Conservation (phyloP, 495 filamentous ascomycete species). For the Hypomontagnella submonticulosa region DNA sequence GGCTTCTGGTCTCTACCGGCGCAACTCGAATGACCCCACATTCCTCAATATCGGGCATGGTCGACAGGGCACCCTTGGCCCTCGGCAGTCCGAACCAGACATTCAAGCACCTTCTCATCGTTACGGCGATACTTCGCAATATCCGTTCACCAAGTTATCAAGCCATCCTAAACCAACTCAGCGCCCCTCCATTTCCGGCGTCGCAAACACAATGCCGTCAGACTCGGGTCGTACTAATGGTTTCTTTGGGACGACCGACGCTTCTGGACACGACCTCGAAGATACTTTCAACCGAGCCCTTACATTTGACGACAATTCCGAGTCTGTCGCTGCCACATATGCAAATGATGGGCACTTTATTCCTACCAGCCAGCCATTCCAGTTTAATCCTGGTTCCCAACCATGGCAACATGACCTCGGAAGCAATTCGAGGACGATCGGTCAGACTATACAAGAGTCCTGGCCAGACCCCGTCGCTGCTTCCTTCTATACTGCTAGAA, state of each 20-base stretch:
- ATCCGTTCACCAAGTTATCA: slow-evolving; percentile 22
- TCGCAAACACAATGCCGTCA: slow-evolving; percentile 24
- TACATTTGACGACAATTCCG: slow-evolving; percentile 29
- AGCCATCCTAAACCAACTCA: slow-evolving; percentile 19
- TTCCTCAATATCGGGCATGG: slow-evolving; percentile 27
- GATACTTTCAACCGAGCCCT: slow-evolving; percentile 28
- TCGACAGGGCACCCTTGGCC: slow-evolving; percentile 26
- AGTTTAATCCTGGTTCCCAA: slow-evolving; percentile 52
- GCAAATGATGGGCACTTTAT: slow-evolving; percentile 36
- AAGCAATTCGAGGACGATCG: slow-evolving; percentile 29
- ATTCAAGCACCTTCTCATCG: slow-evolving; percentile 26
- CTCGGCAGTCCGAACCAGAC: slow-evolving; percentile 34
- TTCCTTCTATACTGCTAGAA: slow-evolving; percentile 16
- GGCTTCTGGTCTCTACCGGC: slow-evolving; percentile 23
- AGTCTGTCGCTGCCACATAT: slow-evolving; percentile 6
- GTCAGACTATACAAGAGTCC: slow-evolving; percentile 31
- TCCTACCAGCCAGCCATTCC: slow-evolving; percentile 40
- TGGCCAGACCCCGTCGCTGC: slow-evolving; percentile 20
- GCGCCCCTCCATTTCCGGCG: slow-evolving; percentile 40
- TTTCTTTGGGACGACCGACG: slow-evolving; percentile 26
- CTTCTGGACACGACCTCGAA: slow-evolving; percentile 32
- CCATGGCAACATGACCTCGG: slow-evolving; percentile 51
- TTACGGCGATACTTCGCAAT: slow-evolving; percentile 28
- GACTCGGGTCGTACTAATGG: slow-evolving; percentile 29
- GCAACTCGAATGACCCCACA: slow-evolving; percentile 43